Conservation (phyloP, 2,329 filamentous ascomycete species). For the Zelopaecilomyces penicillatus region DNA sequence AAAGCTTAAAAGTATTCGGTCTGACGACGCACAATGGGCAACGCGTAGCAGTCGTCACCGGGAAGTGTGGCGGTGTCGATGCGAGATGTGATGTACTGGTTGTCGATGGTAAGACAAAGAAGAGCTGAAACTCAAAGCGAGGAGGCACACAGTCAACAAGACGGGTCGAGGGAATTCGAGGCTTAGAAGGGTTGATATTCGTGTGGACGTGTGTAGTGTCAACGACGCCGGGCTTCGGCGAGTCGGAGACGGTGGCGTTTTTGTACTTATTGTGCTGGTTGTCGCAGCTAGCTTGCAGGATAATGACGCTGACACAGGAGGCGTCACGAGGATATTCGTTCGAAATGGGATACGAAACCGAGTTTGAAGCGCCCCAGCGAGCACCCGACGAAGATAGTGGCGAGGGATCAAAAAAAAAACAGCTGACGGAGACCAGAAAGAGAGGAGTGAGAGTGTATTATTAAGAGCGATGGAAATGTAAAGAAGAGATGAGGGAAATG, state of each 20-base stretch:
- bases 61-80: no score
- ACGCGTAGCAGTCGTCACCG: no score
- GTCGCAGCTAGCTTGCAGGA: background rate
- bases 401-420: background rate
- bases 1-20: no score
- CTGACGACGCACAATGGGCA: no score
- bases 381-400: background rate
- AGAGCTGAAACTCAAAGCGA: no score
- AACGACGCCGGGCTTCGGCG: constrained; percentile 6
- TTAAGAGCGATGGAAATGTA: background rate
- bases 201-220: constrained; percentile 1
- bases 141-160: no score
- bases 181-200: no score
- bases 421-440: background rate
- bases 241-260: constrained; percentile 5
- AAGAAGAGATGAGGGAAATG: constrained; percentile 1
- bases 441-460: background rate
- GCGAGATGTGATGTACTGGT: no score
- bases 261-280: background rate
- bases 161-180: no score
- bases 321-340: background rate
- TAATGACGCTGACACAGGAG: background rate
- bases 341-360: background rate
- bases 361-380: background rate
- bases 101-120: no score